Conservation (phyloP, 176 grass and related monocot genomes). For the Sorghum bicolor region DNA sequence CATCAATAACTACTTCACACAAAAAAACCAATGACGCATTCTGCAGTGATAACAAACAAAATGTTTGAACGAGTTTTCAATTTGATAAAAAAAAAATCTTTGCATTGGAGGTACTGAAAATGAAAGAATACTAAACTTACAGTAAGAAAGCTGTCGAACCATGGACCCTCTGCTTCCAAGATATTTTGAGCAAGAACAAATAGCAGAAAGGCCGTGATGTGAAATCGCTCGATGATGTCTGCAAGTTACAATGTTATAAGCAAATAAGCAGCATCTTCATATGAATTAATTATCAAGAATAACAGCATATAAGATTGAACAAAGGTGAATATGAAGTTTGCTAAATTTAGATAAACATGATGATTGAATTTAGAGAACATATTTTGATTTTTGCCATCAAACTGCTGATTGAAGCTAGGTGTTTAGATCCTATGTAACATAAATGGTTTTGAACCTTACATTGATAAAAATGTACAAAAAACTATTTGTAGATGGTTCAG, state of each 20-base stretch:
- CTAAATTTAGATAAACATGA: background rate
- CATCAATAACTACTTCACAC: slow-evolving; percentile 92
- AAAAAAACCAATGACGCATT: slow-evolving; percentile 81
- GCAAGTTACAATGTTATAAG: slow-evolving; percentile 32
- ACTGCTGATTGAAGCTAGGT: slow-evolving; percentile 13
- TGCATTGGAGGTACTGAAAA: background rate
- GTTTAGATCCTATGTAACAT: background rate
- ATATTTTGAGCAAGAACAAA: slow-evolving; percentile 99
- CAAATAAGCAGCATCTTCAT: slow-evolving; percentile 11
- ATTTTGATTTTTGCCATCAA: slow-evolving; percentile 1
- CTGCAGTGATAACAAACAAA: slow-evolving; percentile 47
- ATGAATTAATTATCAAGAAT: background rate
- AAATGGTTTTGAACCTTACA: background rate
- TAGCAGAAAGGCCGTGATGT: slow-evolving; percentile 84
- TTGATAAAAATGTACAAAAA: slow-evolving; percentile 10
- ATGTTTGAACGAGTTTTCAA: background rate
- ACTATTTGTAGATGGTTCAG: background rate
- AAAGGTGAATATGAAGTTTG: background rate
- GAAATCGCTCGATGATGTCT: slow-evolving; percentile 97
- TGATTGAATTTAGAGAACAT: slow-evolving; percentile 1
- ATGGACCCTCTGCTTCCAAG: slow-evolving; percentile 93
- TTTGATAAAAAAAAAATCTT: background rate
- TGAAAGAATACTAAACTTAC: slow-evolving; percentile 44
- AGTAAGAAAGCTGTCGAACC: slow-evolving; percentile 76
- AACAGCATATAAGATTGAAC: background rate